These are phyloP conservation scores for Boletus semigastroideus DNA, from an alignment of 1,284 basidiomycete genomes.

Conservation along the genomic window DNA sequence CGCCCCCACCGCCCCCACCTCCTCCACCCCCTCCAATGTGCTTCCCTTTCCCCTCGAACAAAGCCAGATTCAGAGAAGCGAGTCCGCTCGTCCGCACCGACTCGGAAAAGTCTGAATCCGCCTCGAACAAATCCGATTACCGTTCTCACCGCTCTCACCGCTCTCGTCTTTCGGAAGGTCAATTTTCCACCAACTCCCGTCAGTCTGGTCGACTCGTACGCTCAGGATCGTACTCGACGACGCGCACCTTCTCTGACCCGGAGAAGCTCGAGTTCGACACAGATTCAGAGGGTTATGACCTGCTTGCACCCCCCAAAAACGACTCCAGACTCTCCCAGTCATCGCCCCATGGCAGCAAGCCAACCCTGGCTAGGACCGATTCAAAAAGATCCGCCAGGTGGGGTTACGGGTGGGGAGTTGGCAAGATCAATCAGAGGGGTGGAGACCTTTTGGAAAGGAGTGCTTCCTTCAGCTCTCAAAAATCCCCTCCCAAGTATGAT, in stretches of 20 bases:
- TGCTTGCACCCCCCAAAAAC: slow-evolving; percentile 23
- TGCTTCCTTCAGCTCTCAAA: slow-evolving; percentile 40
- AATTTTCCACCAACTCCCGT: slow-evolving; percentile 23
- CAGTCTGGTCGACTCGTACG: slow-evolving; percentile 30
- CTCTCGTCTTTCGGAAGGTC: slow-evolving; percentile 25
- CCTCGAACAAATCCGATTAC: slow-evolving; percentile 29
- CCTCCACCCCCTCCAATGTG: slow-evolving; percentile 59
- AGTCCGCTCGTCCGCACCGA: slow-evolving; percentile 35
- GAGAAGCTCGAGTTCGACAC: slow-evolving; percentile 54
- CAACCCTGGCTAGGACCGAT: slow-evolving; percentile 48
- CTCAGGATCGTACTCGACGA: slow-evolving; percentile 34
- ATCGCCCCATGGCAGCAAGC: slow-evolving; percentile 37
- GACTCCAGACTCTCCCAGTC: slow-evolving; percentile 27
- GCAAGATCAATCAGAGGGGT: slow-evolving; percentile 55
- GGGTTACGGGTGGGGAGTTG: slow-evolving; percentile 70
- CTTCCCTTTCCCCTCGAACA: slow-evolving; percentile 47
- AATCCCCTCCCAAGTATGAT: slow-evolving; percentile 36
- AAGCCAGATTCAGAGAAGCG: slow-evolving; percentile 27
- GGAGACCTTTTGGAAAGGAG: slow-evolving; percentile 42
- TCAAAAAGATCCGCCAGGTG: slow-evolving; percentile 51
- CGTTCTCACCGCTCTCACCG: slow-evolving; percentile 32
- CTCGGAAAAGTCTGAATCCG: slow-evolving; percentile 34
- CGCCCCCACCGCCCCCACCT: slow-evolving; percentile 42
- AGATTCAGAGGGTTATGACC: slow-evolving; percentile 57
- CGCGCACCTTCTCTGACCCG: slow-evolving; percentile 28